Evolutionary conservation across 73 alveolate genomes (phyloP), one percentile per base, ranked within the genome.

Genomic region (Urostyla sp.): DNA sequence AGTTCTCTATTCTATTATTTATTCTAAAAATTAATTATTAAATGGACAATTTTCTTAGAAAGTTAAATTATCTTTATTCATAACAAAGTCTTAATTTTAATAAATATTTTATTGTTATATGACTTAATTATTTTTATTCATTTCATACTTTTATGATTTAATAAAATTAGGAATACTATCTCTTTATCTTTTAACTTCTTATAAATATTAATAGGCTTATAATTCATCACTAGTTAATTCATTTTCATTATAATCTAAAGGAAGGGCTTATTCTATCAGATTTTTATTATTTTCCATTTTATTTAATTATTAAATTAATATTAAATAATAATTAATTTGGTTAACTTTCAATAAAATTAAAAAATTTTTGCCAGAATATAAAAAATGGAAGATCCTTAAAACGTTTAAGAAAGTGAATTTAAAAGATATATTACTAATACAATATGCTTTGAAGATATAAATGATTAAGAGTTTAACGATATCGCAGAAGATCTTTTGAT

Each of bases 171-270:
- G n/a, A 60, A 38, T 63, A 63, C 21, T 24, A 57, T 63, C 50
- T 63, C 79, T 18, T 69, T 69, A 5, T 27, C 30, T 11, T 31
- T 69, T 69, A 4, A 69, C 83, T 5, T 24, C 8, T 23, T 20
- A 46, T 49, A 69, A 31, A 30, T 69, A 69, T 13, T 21, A 1
- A 6, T 46, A 10, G 4, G 83, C 83, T 7, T 69, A 67, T 35
- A 7, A 0, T 30, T 69, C 67, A 15, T 59, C 83, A 6, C 49
- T 69, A 26, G 83, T 67, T 37, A 69, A 7, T 46, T 69, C 83
- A 49, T 69, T 46, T 26, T 49, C 83, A 4, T 69, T 16, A 3
- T 21, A 34, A 3, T 36, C 8, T 18, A 49, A 53, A 6, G 23
- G 3, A n/a, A n/a, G n/a, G n/a, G n/a, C n/a, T n/a, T n/a, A n/a